Conservation (phyloP, 2,329 filamentous ascomycete species). For the Bipolaris victoriae region DNA sequence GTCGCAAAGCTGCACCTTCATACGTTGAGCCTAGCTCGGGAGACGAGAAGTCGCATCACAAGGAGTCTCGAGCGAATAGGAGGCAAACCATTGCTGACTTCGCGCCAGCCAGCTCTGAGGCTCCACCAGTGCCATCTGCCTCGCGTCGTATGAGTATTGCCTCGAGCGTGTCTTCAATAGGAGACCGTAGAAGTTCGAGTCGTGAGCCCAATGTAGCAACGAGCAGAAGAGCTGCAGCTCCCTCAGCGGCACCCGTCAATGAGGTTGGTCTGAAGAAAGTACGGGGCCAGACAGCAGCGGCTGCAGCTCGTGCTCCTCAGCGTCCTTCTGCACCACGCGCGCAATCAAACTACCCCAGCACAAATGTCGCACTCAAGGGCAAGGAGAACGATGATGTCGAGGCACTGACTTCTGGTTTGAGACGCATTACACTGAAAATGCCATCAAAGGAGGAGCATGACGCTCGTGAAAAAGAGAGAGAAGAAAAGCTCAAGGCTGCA, state of each 20-base stretch:
- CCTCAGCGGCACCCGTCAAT: constrained; percentile 32
- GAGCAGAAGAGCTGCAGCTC: constrained; percentile 40
- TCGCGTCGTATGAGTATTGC: constrained; percentile 54
- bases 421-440: constrained; percentile 65
- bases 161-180: constrained; percentile 52
- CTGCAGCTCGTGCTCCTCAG: constrained; percentile 37
- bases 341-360: constrained; percentile 45
- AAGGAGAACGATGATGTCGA: constrained; percentile 53
- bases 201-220: constrained; percentile 47
- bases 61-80: constrained; percentile 38
- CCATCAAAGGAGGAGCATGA: constrained; percentile 64
- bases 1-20: constrained; percentile 65
- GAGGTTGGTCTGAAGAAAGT: constrained; percentile 65
- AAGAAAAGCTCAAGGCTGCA: constrained; percentile 48
- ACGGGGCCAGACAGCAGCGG: constrained; percentile 53
- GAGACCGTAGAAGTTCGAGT: constrained; percentile 38
- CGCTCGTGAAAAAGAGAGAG: constrained; percentile 56
- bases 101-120: constrained; percentile 32
- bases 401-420: constrained; percentile 59
- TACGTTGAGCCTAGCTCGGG: constrained; percentile 59
- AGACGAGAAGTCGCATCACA: constrained; percentile 35
- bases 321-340: constrained; percentile 52
- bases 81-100: constrained; percentile 52
- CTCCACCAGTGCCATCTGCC: constrained; percentile 27
- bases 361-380: constrained; percentile 24